phyloP scores from a whole-genome alignment of 1,139 yeast species.

The Spencermartinsiella ligniputridi region DNA sequence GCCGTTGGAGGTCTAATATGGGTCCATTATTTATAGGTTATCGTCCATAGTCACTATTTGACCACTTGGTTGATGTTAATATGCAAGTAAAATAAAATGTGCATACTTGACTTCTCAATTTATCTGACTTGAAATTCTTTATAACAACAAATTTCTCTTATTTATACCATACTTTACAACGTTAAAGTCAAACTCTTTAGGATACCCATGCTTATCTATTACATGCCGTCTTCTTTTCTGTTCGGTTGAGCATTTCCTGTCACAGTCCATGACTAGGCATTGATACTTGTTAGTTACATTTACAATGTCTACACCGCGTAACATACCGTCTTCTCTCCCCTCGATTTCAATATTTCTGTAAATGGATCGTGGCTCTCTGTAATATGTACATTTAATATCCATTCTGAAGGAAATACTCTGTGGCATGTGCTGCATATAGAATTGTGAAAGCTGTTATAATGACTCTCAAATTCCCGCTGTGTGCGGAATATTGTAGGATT shows the following conservation, averaged over 20 bases:
- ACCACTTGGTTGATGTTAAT: too few relatives aligned
- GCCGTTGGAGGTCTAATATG: constrained; percentile 1
- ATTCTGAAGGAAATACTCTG: constrained; percentile 41
- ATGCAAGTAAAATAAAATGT: neutral
- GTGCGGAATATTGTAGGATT: constrained; percentile 11
- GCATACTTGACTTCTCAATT: neutral
- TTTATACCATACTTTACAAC: constrained; percentile 15
- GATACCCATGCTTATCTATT: constrained; percentile 49
- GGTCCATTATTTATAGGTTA: too few relatives aligned
- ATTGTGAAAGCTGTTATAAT: constrained; percentile 21
- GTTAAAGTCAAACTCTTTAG: constrained; percentile 26
- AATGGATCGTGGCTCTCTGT: constrained; percentile 55
- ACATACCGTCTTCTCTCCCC: constrained; percentile 37
- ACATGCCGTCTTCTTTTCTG: constrained; percentile 45
- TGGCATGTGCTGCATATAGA: constrained; percentile 42
- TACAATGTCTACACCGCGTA: neutral
- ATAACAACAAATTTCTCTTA: constrained; percentile 10
- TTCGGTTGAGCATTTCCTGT: constrained; percentile 34
- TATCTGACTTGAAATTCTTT: neutral
- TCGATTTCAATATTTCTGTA: constrained; percentile 35
- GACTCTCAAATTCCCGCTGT: constrained; percentile 21
- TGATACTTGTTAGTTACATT: constrained; percentile 25
- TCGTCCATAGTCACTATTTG: too few relatives aligned
- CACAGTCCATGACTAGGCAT: constrained; percentile 44
- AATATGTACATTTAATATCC: constrained; percentile 45